Conservation (phyloP, 257 asterid species). For the Buddleja alternifolia region DNA sequence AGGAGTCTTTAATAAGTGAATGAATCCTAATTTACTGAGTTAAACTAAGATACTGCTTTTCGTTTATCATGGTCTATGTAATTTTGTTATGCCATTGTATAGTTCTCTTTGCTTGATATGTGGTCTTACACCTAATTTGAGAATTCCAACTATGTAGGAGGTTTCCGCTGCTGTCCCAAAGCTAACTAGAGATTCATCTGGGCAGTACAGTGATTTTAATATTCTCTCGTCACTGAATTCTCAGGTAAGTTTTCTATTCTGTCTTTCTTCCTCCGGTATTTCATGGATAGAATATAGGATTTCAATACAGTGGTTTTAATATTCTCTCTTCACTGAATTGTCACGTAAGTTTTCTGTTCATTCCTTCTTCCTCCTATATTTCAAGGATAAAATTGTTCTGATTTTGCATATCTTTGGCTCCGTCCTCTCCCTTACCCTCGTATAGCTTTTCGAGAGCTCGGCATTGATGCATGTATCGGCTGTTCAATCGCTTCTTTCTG, state of each 20-base stretch:
- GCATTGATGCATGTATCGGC: constrained; percentile 87
- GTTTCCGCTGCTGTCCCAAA: constrained; percentile 78
- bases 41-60: constrained; percentile 19
- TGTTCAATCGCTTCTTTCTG: constrained; percentile 92
- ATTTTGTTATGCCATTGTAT: neutral
- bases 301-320: constrained; percentile 84
- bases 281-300: neutral
- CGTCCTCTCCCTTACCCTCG: constrained; percentile 5
- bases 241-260: constrained; percentile 57
- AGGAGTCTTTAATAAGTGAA: constrained; percentile 11
- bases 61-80: constrained; percentile 19
- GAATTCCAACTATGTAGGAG: constrained; percentile 58
- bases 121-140: constrained; percentile 21
- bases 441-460: constrained; percentile 96
- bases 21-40: constrained; percentile 9
- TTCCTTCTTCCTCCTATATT: constrained; percentile 16
- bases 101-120: constrained; percentile 17
- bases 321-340: constrained; percentile 90
- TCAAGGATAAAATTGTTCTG: constrained; percentile 18
- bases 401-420: constrained; percentile 26
- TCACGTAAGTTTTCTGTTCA: constrained; percentile 55
- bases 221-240: constrained; percentile 90
- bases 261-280: constrained; percentile 3
- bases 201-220: constrained; percentile 92
- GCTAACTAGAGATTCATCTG: constrained; percentile 89